Percentiles rank a stretch among this genome's conserved stretches.
Conservation (phyloP, 495 filamentous ascomycete species). For the Astrothelium macrocarpum region DNA sequence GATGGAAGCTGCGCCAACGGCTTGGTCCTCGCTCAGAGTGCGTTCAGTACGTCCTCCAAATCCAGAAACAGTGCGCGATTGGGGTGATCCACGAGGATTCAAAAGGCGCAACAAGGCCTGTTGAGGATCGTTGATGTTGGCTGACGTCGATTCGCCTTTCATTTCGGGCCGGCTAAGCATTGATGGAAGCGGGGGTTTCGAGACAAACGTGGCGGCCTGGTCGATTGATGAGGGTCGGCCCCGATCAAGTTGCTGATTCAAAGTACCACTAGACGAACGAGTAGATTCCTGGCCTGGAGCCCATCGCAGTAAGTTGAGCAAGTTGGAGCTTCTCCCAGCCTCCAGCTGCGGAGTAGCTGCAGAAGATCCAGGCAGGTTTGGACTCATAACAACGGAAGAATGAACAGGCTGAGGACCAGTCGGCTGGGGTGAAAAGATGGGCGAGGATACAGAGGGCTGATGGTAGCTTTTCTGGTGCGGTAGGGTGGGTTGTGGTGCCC, state of each 20-base stretch:
- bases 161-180: constrained; percentile 1
- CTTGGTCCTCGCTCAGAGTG: constrained; percentile 7
- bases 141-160: constrained; percentile 2
- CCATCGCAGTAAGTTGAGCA: constrained; percentile 84
- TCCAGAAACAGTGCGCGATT: constrained; percentile 9
- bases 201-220: background rate
- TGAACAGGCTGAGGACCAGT: constrained; percentile 28
- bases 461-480: constrained; percentile 18
- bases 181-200: background rate
- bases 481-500: constrained; percentile 9
- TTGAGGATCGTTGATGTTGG: constrained; percentile 40
- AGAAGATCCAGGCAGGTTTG: constrained; percentile 34
- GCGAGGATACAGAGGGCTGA: constrained; percentile 30
- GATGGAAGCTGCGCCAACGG: background rate
- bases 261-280: background rate
- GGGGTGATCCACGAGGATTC: constrained; percentile 36
- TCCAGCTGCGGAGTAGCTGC: constrained; percentile 38
- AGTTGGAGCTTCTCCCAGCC: constrained; percentile 47
- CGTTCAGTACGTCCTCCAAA: background rate
- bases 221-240: background rate
- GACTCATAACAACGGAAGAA: constrained; percentile 27
- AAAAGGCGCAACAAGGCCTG: constrained; percentile 58
- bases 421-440: constrained; percentile 28
- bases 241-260: background rate
- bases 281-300: constrained; percentile 30